A percentile compares a stretch with the other conserved stretches of the same genome.
Conservation (phyloP, 2,329 filamentous ascomycete genomes). For the Penicillium verrucosum region DNA sequence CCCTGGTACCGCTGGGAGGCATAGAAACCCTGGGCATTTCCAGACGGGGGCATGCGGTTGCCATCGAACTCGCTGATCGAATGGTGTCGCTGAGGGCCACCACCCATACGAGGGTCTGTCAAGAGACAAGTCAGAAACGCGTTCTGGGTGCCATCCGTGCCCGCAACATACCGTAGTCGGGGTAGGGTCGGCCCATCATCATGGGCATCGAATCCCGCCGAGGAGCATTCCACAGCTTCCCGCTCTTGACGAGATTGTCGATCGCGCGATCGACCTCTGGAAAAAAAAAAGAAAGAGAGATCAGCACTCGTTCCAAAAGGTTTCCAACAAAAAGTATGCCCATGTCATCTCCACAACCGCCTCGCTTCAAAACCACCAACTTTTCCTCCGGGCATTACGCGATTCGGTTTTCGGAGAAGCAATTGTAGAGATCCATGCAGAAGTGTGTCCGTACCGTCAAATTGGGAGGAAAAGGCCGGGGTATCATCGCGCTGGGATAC, state of each 20-base stretch:
- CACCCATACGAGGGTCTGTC: conserved; percentile 67
- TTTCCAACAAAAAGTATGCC: neutral
- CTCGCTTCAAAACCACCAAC: neutral
- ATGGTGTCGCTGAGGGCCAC: conserved; percentile 70
- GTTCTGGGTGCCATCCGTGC: conserved; percentile 20
- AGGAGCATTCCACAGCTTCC: conserved; percentile 73
- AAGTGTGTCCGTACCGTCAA: conserved; percentile 67
- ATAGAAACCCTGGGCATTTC: conserved; percentile 91
- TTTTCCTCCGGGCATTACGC: neutral
- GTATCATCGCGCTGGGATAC: conserved; percentile 71
- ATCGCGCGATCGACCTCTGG: conserved; percentile 92
- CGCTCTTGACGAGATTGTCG: conserved; percentile 94
- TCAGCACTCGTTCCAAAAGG: conserved; percentile 24
- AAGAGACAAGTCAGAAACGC: conserved; percentile 25
- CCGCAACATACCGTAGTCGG: conserved; percentile 58
- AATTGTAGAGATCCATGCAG: neutral
- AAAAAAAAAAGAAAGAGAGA: conserved; percentile 11
- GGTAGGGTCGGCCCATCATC: conserved; percentile 57
- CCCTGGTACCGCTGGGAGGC: conserved; percentile 87
- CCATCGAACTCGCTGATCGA: conserved; percentile 81
- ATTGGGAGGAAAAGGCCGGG: conserved; percentile 77
- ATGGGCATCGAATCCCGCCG: conserved; percentile 79
- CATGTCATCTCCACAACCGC: neutral
- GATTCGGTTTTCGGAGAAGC: neutral
- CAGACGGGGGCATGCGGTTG: conserved; percentile 67